Conservation (phyloP, 2,329 filamentous ascomycete genomes). For the Apiospora malaysiana region DNA sequence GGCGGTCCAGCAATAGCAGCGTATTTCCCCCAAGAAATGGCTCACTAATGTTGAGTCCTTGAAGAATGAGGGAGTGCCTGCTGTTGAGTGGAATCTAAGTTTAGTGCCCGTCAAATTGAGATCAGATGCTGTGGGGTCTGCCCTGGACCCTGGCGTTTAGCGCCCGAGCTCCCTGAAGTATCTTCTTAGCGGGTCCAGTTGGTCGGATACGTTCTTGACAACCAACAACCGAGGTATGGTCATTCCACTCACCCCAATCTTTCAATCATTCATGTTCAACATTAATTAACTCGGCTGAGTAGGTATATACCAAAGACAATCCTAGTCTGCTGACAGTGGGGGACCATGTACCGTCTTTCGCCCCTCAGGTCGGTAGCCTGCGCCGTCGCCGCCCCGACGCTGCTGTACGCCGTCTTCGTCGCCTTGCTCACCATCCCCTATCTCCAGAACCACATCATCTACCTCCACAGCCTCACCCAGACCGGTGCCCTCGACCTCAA, state of each 20-base stretch:
- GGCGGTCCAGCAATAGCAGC: too few relatives aligned
- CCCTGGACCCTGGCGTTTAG: not conserved
- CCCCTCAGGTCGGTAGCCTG: not conserved
- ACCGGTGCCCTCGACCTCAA: constrained; percentile 67
- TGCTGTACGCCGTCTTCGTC: constrained; percentile 29
- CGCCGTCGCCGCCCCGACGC: constrained; percentile 26
- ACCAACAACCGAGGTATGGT: not conserved
- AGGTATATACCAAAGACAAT: not conserved
- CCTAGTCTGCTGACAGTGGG: not conserved
- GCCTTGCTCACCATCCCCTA: constrained; percentile 41
- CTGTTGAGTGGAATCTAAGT: not conserved
- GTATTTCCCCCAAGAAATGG: too few relatives aligned
- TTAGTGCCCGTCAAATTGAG: not conserved
- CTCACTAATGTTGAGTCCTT: too few relatives aligned
- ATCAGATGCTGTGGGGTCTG: not conserved
- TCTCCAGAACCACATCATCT: constrained; percentile 62
- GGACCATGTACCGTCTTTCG: not conserved
- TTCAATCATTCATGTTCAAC: not conserved
- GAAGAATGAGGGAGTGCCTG: too few relatives aligned
- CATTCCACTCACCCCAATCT: not conserved
- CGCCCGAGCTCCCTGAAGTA: not conserved
- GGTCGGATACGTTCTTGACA: not conserved
- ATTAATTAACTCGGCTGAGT: too few relatives aligned
- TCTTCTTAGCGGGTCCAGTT: not conserved
- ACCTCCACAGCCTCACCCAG: constrained; percentile 58